Conservation (phyloP, 768 basidiomycete species). For the Basidioascus undulatus region DNA sequence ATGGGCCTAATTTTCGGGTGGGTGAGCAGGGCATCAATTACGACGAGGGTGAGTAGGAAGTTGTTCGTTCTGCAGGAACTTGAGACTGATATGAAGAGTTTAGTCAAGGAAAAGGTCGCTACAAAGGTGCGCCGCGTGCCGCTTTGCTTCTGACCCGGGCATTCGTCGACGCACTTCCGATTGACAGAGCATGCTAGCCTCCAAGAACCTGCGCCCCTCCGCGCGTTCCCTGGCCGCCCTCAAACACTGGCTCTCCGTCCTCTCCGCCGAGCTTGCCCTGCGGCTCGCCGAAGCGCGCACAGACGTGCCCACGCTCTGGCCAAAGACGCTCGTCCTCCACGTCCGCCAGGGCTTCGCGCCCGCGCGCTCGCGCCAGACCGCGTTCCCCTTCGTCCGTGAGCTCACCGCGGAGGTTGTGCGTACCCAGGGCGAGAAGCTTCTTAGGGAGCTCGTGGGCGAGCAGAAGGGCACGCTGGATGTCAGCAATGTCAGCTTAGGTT, state of each 20-base stretch:
- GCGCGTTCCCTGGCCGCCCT: neutral
- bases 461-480: conserved; percentile 20
- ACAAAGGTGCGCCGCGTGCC: neutral
- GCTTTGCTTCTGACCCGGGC: conserved; percentile 29
- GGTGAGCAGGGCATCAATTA: conserved; percentile 45
- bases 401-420: conserved; percentile 54
- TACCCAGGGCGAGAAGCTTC: conserved; percentile 49
- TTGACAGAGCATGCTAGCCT: conserved; percentile 92
- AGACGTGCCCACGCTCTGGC: conserved; percentile 36
- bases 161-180: conserved; percentile 49
- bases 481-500: conserved; percentile 43
- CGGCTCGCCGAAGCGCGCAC: conserved; percentile 55
- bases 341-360: conserved; percentile 43
- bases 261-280: conserved; percentile 70
- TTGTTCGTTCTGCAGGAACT: neutral
- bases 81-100: too few species aligned
- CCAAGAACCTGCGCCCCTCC: conserved; percentile 72
- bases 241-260: conserved; percentile 67
- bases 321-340: conserved; percentile 65
- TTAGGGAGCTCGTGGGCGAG: conserved; percentile 58
- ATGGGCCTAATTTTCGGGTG: neutral
- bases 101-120: too few species aligned
- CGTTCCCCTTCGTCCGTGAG: conserved; percentile 61
- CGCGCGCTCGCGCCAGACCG: conserved; percentile 52
- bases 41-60: conserved; percentile 37